Base-by-base conservation (phyloP, 2,329 filamentous ascomycete species). In the Phoma sp. region DNA sequence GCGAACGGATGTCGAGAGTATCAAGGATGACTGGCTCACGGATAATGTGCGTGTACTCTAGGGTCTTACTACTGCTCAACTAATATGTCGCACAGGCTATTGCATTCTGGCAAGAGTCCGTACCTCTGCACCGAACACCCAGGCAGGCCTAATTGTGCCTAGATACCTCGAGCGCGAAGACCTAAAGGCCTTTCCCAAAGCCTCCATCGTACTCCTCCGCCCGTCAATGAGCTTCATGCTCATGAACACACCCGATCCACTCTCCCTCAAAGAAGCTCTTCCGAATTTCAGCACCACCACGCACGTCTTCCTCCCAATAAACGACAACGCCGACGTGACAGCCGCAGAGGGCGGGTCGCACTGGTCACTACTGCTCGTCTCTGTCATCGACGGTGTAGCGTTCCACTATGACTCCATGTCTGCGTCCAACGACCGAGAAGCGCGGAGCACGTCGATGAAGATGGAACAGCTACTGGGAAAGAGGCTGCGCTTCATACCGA, bases 371-470 rank as follows among this genome's bases (percentile, higher is more conserved):
- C 86, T 99, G 0, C 85, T 99, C 2, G 93, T 99, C 29, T 92
- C 88, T 12, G 84, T 92, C 36, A 87, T 96, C 44, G 95, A 99
- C 72, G 88, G 91, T 8, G 87, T 96, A 2, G 91, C 94, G 0
- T 99, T 99, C 75, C 95, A 99, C 80, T 99, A 99, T 78, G 95
- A 99, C 77, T 94, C 89, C 1, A 82, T 98, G 24, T 84, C 85
- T 2, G 87, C 88, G 2, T 84, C 86, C 35, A 98, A 99, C 76
- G 84, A 85, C 57, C 78, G 82, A 37, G 90, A 96, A 62, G 95
- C 91, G 0, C 82, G 84, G 45, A 78, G 84, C 1, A 89, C 89
- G 6, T 86, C 89, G 0, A 78, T 84, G 43, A 90, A 92, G 67
- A 81, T 99, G 38, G 82, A 84, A 24, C 78, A 80, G 29, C 78